These are phyloP conservation scores for Helminthosporium solani DNA, from an alignment of 2,329 filamentous ascomycete species.

Conservation along the genomic window DNA sequence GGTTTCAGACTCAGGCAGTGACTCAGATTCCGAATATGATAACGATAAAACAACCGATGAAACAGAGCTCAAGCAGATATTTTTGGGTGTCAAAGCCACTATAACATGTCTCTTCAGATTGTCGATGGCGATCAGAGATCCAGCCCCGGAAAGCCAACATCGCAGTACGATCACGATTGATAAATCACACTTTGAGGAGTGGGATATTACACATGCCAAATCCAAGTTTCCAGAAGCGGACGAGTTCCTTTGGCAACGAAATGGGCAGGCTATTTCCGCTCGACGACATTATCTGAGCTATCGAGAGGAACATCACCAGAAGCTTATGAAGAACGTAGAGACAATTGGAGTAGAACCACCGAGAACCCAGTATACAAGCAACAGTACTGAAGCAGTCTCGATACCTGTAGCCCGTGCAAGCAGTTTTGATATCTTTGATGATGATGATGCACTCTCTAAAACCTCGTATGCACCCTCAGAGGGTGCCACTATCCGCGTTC, in stretches of 20 bases:
- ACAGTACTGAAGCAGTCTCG: conserved; percentile 21
- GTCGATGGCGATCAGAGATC: conserved; percentile 36
- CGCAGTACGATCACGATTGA: conserved; percentile 24
- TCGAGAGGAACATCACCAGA: conserved; percentile 33
- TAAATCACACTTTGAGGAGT: conserved; percentile 25
- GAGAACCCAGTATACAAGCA: conserved; percentile 18
- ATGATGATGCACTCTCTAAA: conserved; percentile 22
- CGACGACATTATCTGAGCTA: conserved; percentile 38
- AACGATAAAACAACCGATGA: neutral
- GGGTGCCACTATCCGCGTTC: conserved; percentile 21
- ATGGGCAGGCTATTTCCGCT: conserved; percentile 34
- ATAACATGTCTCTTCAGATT: conserved; percentile 36
- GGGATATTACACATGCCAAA: conserved; percentile 28
- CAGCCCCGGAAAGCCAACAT: conserved; percentile 31
- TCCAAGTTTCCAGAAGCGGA: conserved; percentile 23
- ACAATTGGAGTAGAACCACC: conserved; percentile 19
- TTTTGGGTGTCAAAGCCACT: conserved; percentile 18
- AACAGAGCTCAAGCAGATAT: conserved; percentile 28
- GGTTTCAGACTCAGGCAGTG: conserved; percentile 12
- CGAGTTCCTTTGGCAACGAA: conserved; percentile 18
- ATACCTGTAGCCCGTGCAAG: conserved; percentile 8
- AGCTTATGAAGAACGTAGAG: conserved; percentile 25
- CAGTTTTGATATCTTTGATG: conserved; percentile 10
- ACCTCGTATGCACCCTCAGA: conserved; percentile 30
- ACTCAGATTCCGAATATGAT: conserved; percentile 10